phyloP scores from a whole-genome alignment of 768 basidiomycete genomes.

The Leccinum imitatum region DNA sequence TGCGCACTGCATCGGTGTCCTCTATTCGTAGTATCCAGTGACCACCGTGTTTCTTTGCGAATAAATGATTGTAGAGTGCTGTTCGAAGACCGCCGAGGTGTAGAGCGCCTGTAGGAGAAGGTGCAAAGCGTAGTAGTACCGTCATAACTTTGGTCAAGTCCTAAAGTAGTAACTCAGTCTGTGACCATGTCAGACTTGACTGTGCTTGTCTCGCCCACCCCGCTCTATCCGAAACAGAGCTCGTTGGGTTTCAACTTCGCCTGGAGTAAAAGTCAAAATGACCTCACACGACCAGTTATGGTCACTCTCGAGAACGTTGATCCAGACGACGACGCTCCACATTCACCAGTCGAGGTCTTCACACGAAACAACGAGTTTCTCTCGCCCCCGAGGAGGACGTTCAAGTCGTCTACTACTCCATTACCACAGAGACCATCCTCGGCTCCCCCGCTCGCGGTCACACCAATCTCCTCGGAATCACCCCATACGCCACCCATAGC shows the following conservation, averaged over 20 bases:
- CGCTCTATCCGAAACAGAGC: conserved; percentile 22
- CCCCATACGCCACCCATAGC: conserved; percentile 2
- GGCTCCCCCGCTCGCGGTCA: conserved; percentile 22
- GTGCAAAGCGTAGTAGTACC: conserved; percentile 86
- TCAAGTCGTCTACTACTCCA: conserved; percentile 19
- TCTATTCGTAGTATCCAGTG: conserved; percentile 93
- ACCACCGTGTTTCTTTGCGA: conserved; percentile 77
- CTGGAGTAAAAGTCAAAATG: conserved; percentile 27
- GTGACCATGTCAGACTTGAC: conserved; percentile 30
- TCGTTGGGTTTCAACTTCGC: conserved; percentile 31
- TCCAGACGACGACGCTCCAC: conserved; percentile 19
- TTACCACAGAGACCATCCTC: conserved; percentile 19
- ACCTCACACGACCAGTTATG: conserved; percentile 32
- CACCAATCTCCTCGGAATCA: neutral
- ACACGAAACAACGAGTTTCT: conserved; percentile 21
- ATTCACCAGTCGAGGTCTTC: conserved; percentile 26
- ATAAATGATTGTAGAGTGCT: conserved; percentile 89
- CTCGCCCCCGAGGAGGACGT: conserved; percentile 30
- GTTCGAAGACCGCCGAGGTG: conserved; percentile 95
- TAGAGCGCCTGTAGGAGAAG: conserved; percentile 92
- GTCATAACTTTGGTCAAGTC: conserved; percentile 30
- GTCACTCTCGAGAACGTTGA: conserved; percentile 32
- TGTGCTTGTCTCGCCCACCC: conserved; percentile 34
- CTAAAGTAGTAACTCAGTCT: neutral
- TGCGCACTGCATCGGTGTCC: conserved; percentile 89